These are phyloP conservation scores for Puccinia hordei DNA, from an alignment of 1,284 basidiomycete species.

Conservation along the genomic window DNA sequence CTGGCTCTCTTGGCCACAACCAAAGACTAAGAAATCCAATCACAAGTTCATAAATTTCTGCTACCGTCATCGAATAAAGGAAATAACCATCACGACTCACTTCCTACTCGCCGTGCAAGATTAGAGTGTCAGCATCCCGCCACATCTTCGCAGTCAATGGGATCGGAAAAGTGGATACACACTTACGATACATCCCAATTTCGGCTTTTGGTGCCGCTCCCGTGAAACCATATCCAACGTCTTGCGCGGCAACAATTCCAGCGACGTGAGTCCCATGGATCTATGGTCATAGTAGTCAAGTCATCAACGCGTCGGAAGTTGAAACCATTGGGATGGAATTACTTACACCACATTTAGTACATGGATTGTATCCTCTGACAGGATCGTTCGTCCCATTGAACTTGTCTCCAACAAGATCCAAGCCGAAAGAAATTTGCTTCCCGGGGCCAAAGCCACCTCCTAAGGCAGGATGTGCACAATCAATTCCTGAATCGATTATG, in stretches of 20 bases:
- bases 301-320: neutral
- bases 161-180: neutral
- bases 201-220: slow-evolving; percentile 47
- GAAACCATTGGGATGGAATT: neutral
- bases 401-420: slow-evolving; percentile 62
- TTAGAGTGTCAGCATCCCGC: neutral
- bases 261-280: slow-evolving; percentile 44
- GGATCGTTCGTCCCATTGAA: slow-evolving; percentile 26
- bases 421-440: slow-evolving; percentile 67
- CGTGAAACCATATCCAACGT: slow-evolving; percentile 32
- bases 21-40: slow-evolving; percentile 28
- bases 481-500: slow-evolving; percentile 61
- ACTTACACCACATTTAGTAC: slow-evolving; percentile 34
- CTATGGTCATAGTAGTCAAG: neutral
- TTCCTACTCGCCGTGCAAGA: neutral
- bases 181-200: slow-evolving; percentile 45
- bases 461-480: slow-evolving; percentile 69
- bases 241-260: slow-evolving; percentile 38
- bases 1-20: slow-evolving; percentile 39
- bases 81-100: neutral
- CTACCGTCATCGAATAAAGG: neutral
- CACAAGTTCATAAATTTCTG: neutral
- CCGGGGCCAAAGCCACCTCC: slow-evolving; percentile 69
- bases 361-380: slow-evolving; percentile 17
- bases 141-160: neutral